Percentiles rank a stretch among this genome's conserved stretches.
phyloP scores from a whole-genome alignment of 208 protist genomes.

The Leishmania turanica region DNA sequence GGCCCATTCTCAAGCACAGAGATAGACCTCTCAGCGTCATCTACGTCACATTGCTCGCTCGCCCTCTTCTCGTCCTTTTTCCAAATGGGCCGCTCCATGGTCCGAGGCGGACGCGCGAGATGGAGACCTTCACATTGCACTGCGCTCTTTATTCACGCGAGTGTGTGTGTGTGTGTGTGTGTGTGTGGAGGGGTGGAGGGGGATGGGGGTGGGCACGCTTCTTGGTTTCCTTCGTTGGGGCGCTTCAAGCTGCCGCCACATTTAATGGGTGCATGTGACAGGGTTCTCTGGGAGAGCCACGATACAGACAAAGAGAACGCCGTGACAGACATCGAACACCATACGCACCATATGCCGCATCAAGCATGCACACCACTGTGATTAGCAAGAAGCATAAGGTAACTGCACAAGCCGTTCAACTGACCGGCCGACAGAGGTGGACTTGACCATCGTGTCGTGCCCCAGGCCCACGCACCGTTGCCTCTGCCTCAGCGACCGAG shows the following conservation, averaged over 20 bases:
- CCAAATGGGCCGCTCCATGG: background rate
- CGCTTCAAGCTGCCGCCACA: background rate
- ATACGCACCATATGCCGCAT: background rate
- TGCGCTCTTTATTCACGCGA: background rate
- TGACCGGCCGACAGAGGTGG: background rate
- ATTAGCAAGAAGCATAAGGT: background rate
- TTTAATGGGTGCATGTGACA: background rate
- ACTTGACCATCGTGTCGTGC: background rate
- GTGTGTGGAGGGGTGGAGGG: background rate
- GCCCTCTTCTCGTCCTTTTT: background rate
- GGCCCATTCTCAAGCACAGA: background rate
- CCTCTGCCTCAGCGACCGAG: background rate
- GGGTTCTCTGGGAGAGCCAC: background rate
- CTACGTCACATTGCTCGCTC: background rate
- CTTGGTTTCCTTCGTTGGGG: background rate
- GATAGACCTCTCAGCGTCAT: background rate
- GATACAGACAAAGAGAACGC: background rate
- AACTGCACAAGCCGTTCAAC: background rate
- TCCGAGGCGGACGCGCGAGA: background rate
- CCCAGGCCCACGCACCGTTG: background rate
- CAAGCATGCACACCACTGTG: background rate
- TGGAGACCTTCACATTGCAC: background rate
- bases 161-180: constrained; percentile 11
- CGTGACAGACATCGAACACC: background rate
- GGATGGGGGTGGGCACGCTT: background rate